A percentile compares a stretch with the other conserved stretches of the same genome.
phyloP scores from a whole-genome alignment of 2,329 filamentous ascomycete genomes.

The Phoma sp. region DNA sequence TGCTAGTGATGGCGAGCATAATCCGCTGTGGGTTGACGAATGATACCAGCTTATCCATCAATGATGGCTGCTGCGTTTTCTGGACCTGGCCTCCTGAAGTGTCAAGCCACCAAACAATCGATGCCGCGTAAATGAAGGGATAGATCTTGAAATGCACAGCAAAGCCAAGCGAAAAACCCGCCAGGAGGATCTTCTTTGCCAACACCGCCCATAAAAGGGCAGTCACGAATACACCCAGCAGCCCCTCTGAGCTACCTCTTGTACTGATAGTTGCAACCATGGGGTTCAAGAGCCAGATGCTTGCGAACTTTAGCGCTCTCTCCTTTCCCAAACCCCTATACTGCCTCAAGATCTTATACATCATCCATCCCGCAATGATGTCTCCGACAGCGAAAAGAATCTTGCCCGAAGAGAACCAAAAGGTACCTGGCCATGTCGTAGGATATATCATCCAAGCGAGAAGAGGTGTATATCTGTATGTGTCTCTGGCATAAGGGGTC shows the following conservation, averaged over 20 bases:
- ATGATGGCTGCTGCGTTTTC: constrained; percentile 18
- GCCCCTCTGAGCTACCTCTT: constrained; percentile 87
- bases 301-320: constrained; percentile 74
- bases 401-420: constrained; percentile 85
- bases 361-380: constrained; percentile 81
- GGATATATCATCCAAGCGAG: constrained; percentile 90
- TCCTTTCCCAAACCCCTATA: constrained; percentile 43
- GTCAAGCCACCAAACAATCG: constrained; percentile 82
- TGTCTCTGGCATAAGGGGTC: constrained; percentile 87
- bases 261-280: constrained; percentile 99
- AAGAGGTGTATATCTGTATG: constrained; percentile 95
- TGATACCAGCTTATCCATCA: constrained; percentile 25
- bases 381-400: constrained; percentile 83
- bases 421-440: constrained; percentile 65
- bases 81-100: constrained; percentile 27
- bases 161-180: constrained; percentile 78
- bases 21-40: constrained; percentile 55
- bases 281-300: constrained; percentile 93
- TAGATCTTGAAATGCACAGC: constrained; percentile 99
- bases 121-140: constrained; percentile 90
- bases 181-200: constrained; percentile 64
- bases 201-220: constrained; percentile 83
- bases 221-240: constrained; percentile 84
- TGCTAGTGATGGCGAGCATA: constrained; percentile 66
- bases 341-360: constrained; percentile 61